These are phyloP conservation scores for Penicillium sp. DNA, from an alignment of 2,329 filamentous ascomycete genomes.

Conservation along the genomic window DNA sequence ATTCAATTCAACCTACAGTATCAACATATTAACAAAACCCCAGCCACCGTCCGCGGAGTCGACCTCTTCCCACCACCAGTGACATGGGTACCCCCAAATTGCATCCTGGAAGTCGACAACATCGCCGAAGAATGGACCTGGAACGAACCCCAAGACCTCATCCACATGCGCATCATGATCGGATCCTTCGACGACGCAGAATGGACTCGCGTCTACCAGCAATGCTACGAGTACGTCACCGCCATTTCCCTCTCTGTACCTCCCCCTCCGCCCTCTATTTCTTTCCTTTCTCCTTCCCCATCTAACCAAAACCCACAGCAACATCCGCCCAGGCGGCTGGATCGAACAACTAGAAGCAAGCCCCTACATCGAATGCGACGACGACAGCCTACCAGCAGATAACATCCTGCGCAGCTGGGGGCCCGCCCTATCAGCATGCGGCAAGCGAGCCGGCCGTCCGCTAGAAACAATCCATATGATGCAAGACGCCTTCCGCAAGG, in stretches of 20 bases:
- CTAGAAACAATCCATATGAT: conserved; percentile 25
- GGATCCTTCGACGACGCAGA: conserved; percentile 14
- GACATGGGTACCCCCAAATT: conserved; percentile 30
- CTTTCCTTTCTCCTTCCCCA: too few species aligned
- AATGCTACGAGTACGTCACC: conserved; percentile 18
- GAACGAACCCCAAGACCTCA: conserved; percentile 24
- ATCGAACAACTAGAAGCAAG: conserved; percentile 23
- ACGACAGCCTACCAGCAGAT: conserved; percentile 16
- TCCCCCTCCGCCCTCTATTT: too few species aligned
- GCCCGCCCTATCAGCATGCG: conserved; percentile 17
- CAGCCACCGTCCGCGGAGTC: conserved; percentile 21
- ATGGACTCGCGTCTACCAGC: conserved; percentile 18
- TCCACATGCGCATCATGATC: conserved; percentile 26
- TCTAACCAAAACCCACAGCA: conserved; percentile 8
- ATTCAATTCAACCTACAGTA: neutral
- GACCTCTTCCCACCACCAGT: conserved; percentile 28
- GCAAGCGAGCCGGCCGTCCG: conserved; percentile 22
- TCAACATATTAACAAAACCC: neutral
- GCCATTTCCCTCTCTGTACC: too few species aligned
- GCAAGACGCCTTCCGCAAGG: conserved; percentile 20
- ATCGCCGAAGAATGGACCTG: conserved; percentile 25
- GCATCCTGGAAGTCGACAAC: conserved; percentile 28
- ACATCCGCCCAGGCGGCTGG: conserved; percentile 22
- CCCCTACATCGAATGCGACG: conserved; percentile 19
- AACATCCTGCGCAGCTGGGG: conserved; percentile 18